Percentiles rank a stretch among this genome's conserved stretches.
phyloP scores from a whole-genome alignment of 441 rosid species.

The Erysimum cheiri region DNA sequence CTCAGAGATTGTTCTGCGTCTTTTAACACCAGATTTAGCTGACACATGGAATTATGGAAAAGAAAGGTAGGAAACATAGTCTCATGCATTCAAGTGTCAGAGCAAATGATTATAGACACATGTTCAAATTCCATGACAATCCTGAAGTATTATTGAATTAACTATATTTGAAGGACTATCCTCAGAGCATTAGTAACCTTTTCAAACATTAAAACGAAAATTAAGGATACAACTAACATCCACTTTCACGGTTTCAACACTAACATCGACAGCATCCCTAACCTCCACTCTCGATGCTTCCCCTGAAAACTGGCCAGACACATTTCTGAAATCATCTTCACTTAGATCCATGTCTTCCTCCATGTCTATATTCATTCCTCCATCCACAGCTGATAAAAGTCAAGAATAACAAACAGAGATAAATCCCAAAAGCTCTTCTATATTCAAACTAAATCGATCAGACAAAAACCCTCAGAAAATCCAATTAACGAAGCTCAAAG shows the following conservation, averaged over 20 bases:
- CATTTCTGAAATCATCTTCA: constrained; percentile 46
- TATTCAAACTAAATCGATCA: neutral
- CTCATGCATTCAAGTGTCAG: constrained; percentile 7
- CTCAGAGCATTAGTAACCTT: constrained; percentile 6
- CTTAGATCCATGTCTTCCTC: constrained; percentile 41
- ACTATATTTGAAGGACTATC: constrained; percentile 4
- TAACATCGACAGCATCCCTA: constrained; percentile 45
- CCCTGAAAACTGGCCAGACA: constrained; percentile 39
- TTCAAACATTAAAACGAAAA: constrained; percentile 19
- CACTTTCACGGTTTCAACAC: constrained; percentile 46
- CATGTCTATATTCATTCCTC: constrained; percentile 42
- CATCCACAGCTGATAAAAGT: constrained; percentile 35
- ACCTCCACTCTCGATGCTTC: constrained; percentile 46
- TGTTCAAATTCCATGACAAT: neutral
- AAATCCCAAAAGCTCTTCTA: constrained; percentile 27
- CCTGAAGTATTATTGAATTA: constrained; percentile 17
- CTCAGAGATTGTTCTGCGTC: constrained; percentile 57
- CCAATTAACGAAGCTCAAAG: neutral
- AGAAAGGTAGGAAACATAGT: constrained; percentile 30
- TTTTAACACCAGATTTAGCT: constrained; percentile 71
- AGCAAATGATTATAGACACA: neutral
- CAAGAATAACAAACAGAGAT: constrained; percentile 11
- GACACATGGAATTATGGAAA: constrained; percentile 59
- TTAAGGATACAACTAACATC: constrained; percentile 69
- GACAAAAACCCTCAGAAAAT: neutral